These are phyloP conservation scores for Vachellia collinsii DNA, from an alignment of 306 rosid genomes.

Conservation along the genomic window DNA sequence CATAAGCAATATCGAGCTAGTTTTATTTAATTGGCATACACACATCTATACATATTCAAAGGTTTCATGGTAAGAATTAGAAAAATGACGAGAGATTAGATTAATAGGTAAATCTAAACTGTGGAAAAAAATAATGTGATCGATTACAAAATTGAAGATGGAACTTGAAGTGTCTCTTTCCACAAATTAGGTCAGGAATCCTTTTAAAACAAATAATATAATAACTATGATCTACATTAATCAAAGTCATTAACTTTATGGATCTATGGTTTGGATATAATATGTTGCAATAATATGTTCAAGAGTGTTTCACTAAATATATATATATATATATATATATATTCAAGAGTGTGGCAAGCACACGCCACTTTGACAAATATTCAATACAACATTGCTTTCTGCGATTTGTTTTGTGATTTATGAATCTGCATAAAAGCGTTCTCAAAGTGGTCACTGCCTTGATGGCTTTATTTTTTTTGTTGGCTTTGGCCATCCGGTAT, in stretches of 20 bases:
- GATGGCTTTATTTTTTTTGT: neutral
- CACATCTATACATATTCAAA: too few species aligned
- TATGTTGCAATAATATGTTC: conserved; percentile 18
- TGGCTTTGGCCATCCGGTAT: too few species aligned
- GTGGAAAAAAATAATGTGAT: neutral
- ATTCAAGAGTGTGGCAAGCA: conserved; percentile 38
- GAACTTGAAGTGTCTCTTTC: neutral
- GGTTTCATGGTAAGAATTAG: neutral
- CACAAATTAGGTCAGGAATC: neutral
- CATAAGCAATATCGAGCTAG: neutral
- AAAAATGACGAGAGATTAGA: neutral
- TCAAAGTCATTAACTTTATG: neutral
- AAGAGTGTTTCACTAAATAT: too few species aligned
- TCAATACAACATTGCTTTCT: neutral
- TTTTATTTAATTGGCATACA: too few species aligned
- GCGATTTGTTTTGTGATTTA: neutral
- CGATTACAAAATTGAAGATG: neutral
- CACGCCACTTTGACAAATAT: conserved; percentile 26
- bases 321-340: too few species aligned
- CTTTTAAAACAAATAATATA: neutral
- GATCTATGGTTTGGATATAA: neutral
- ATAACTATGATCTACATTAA: neutral
- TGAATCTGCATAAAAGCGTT: neutral
- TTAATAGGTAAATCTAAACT: neutral
- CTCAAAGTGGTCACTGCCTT: conserved; percentile 16